Evolutionary conservation across 129 eudicot species (phyloP).

Genomic region (Helichrysum umbraculigerum): DNA sequence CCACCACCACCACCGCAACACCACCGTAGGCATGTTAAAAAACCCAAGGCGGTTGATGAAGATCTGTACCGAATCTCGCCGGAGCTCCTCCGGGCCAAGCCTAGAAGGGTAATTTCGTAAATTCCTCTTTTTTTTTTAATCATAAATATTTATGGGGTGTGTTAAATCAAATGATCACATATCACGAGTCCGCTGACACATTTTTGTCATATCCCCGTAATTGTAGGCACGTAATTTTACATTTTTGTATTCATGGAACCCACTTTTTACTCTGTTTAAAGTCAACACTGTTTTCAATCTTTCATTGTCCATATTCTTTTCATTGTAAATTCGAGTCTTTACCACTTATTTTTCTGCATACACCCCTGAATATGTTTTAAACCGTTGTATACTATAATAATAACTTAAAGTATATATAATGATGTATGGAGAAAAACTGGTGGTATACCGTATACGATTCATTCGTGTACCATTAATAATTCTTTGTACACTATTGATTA

Average conservation of each 20-base stretch:
- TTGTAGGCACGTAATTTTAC: slow-evolving; percentile 34
- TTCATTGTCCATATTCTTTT: background rate
- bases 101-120: slow-evolving; percentile 54
- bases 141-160: slow-evolving; percentile 9
- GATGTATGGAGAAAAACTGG: no score
- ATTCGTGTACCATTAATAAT: no score
- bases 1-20: slow-evolving; percentile 36
- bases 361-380: no score
- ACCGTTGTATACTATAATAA: no score
- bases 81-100: slow-evolving; percentile 62
- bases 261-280: background rate
- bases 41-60: slow-evolving; percentile 75
- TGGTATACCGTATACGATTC: no score
- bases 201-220: slow-evolving; percentile 25
- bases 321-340: no score
- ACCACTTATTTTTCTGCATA: no score
- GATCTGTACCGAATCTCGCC: slow-evolving; percentile 92
- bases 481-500: no score
- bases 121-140: background rate
- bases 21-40: slow-evolving; percentile 17
- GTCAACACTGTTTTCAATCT: slow-evolving; percentile 38
- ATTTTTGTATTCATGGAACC: slow-evolving; percentile 11
- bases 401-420: no score
- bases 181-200: slow-evolving; percentile 47
- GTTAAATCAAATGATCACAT: slow-evolving; percentile 30